Conservation (phyloP, 352 stramenopile species). For the Phytophthora colocasiae region DNA sequence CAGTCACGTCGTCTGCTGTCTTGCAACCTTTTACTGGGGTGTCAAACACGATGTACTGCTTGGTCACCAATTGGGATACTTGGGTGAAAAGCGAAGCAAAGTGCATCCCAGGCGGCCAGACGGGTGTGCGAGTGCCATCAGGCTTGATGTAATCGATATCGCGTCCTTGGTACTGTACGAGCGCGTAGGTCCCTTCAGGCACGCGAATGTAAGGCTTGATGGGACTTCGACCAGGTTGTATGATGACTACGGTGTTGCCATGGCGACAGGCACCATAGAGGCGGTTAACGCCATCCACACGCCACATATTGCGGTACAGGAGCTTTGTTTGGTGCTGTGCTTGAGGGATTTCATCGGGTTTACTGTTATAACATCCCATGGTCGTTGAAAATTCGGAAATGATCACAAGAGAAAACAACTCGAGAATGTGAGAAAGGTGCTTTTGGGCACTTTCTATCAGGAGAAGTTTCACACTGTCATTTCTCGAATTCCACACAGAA, state of each 20-base stretch:
- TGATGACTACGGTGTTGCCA: slow-evolving; percentile 25
- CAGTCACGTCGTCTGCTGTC: slow-evolving; percentile 20
- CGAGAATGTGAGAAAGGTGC: not conserved
- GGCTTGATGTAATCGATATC: slow-evolving; percentile 30
- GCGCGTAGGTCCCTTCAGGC: not conserved
- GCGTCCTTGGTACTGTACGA: slow-evolving; percentile 1
- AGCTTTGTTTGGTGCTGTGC: not conserved
- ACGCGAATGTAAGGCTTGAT: slow-evolving; percentile 11
- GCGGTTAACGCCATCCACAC: slow-evolving; percentile 3
- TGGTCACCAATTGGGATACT: slow-evolving; percentile 86
- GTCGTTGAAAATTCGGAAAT: not conserved
- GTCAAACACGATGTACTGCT: slow-evolving; percentile 86
- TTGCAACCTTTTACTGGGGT: slow-evolving; percentile 87
- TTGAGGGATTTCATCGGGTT: not conserved
- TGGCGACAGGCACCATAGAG: not conserved
- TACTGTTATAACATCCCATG: not conserved
- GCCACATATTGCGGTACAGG: not conserved
- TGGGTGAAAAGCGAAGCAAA: slow-evolving; percentile 69
- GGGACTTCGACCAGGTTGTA: slow-evolving; percentile 2
- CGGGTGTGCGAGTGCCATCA: not conserved
- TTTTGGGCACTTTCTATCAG: not conserved
- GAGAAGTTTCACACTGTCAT: not conserved
- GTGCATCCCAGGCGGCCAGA: slow-evolving; percentile 78
- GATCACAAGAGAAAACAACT: not conserved
- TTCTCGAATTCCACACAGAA: not conserved